A percentile compares a stretch with the other conserved stretches of the same genome.
These are phyloP conservation scores for Neonectria sp. DNA, from an alignment of 2,329 filamentous ascomycete species.

Conservation along the genomic window DNA sequence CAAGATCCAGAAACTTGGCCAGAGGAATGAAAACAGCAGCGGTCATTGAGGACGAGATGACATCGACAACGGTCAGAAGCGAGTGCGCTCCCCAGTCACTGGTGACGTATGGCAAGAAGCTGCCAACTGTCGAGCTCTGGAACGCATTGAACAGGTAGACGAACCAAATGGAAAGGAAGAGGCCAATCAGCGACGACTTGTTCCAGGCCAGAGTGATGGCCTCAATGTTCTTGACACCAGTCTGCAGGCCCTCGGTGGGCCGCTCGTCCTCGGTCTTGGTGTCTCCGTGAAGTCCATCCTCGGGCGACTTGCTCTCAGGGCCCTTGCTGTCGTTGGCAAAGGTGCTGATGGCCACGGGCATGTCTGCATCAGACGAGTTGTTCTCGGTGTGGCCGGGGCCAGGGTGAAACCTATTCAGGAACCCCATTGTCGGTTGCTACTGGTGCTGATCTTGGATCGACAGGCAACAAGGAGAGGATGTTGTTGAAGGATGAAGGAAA, in stretches of 20 bases:
- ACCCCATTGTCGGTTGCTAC: slow-evolving; percentile 24
- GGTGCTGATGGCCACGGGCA: slow-evolving; percentile 16
- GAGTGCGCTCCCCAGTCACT: slow-evolving; percentile 67
- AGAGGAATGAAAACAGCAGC: slow-evolving; percentile 74
- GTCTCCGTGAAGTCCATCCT: slow-evolving; percentile 24
- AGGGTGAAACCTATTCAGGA: slow-evolving; percentile 26
- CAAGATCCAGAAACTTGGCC: slow-evolving; percentile 73
- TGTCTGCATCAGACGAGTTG: slow-evolving; percentile 21
- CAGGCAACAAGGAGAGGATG: neutral
- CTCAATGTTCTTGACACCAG: slow-evolving; percentile 55
- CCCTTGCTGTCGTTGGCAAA: slow-evolving; percentile 28
- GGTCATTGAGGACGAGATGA: slow-evolving; percentile 67
- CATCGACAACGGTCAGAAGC: slow-evolving; percentile 65
- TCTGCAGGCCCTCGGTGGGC: slow-evolving; percentile 34
- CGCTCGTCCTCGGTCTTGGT: neutral
- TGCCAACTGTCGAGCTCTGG: slow-evolving; percentile 59
- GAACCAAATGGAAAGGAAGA: slow-evolving; percentile 60
- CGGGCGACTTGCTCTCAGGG: slow-evolving; percentile 12
- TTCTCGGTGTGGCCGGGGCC: slow-evolving; percentile 8
- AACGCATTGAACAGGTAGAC: slow-evolving; percentile 67
- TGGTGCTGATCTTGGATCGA: slow-evolving; percentile 6
- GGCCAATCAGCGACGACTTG: slow-evolving; percentile 50
- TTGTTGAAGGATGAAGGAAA: neutral
- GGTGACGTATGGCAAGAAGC: slow-evolving; percentile 62
- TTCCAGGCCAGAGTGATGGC: slow-evolving; percentile 56